These are phyloP conservation scores for Colletotrichum australisinense DNA, from an alignment of 2,329 filamentous ascomycete species.

Conservation along the genomic window DNA sequence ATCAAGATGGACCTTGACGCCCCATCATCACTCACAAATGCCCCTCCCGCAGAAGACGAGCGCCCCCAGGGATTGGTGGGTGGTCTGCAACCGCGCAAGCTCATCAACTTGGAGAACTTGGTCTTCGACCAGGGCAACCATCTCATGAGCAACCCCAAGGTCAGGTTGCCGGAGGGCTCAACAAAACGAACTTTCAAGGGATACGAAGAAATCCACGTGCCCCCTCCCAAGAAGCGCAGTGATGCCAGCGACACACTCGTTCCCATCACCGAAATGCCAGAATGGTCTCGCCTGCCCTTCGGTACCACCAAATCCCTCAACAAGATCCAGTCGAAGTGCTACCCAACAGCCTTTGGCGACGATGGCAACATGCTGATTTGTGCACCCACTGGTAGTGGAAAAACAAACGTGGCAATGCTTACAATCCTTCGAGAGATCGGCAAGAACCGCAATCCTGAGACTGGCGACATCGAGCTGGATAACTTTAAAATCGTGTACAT, in stretches of 20 bases:
- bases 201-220: constrained; percentile 98
- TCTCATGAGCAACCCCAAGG: constrained; percentile 98
- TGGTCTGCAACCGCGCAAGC: constrained; percentile 85
- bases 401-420: constrained; percentile 98
- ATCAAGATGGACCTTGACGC: constrained; percentile 97
- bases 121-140: constrained; percentile 98
- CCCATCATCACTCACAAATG: constrained; percentile 68
- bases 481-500: constrained; percentile 99
- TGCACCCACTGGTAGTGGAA: constrained; percentile 95
- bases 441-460: constrained; percentile 89
- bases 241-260: constrained; percentile 85
- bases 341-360: constrained; percentile 87
- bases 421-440: constrained; percentile 96
- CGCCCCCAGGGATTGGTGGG: constrained; percentile 78
- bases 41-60: constrained; percentile 58
- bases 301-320: constrained; percentile 89
- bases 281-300: constrained; percentile 91
- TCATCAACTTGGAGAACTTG: constrained; percentile 95
- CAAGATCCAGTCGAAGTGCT: constrained; percentile 95
- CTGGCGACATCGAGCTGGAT: constrained; percentile 94
- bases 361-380: constrained; percentile 99
- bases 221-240: constrained; percentile 87
- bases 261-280: constrained; percentile 87
- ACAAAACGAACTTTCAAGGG: constrained; percentile 97
- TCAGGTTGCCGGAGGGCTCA: constrained; percentile 91